Evolutionary conservation across 441 rosid genomes (phyloP).

Genomic region (Breynia disticha): DNA sequence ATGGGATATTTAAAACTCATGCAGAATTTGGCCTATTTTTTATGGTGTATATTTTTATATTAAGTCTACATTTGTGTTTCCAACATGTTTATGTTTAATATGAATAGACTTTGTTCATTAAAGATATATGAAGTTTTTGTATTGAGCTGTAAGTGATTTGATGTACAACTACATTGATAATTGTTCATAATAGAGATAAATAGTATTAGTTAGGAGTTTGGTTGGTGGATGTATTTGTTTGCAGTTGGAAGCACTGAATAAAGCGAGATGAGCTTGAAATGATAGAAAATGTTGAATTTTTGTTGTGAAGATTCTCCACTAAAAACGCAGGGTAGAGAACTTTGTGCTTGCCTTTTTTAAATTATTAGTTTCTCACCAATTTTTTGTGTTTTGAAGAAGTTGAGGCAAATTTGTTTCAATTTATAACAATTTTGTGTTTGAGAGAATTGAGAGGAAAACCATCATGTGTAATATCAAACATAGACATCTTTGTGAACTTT

Average conservation of each 20-base stretch:
- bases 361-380: too few relatives aligned
- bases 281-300: slow-evolving; percentile 8
- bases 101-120: slow-evolving; percentile 68
- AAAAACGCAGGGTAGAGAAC: slow-evolving; percentile 12
- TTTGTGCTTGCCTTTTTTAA: slow-evolving; percentile 17
- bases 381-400: too few relatives aligned
- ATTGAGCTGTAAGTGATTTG: slow-evolving; percentile 36
- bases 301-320: slow-evolving; percentile 18
- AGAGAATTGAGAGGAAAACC: too few relatives aligned
- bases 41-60: neutral
- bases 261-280: slow-evolving; percentile 23
- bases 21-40: neutral
- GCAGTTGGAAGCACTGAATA: slow-evolving; percentile 46
- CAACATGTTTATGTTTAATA: slow-evolving; percentile 73
- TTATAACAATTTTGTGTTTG: too few relatives aligned
- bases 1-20: neutral
- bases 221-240: neutral
- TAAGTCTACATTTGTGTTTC: slow-evolving; percentile 4
- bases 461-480: too few relatives aligned
- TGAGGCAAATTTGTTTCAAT: too few relatives aligned
- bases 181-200: neutral
- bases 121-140: slow-evolving; percentile 63
- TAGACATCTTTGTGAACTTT: too few relatives aligned
- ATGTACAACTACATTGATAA: too few relatives aligned
- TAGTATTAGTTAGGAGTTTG: neutral